Conservation (phyloP, 2,329 filamentous ascomycete species). For the Verticillium alfalfae region DNA sequence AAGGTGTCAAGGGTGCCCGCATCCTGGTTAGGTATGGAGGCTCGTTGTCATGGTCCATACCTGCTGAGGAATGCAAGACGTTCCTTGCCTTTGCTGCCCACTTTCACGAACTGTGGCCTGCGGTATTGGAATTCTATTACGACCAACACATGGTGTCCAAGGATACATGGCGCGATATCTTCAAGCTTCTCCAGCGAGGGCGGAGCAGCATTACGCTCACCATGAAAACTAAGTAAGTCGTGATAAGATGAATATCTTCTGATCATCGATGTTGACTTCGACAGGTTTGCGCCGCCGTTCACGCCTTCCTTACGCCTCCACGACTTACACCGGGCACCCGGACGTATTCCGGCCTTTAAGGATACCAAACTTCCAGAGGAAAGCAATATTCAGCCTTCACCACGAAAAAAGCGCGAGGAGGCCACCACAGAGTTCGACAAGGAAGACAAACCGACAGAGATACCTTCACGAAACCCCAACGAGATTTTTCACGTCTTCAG, state of each 20-base stretch:
- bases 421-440: background rate
- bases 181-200: conserved; percentile 4
- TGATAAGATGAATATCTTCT: background rate
- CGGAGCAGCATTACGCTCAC: conserved; percentile 15
- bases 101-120: conserved; percentile 37
- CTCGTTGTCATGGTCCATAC: conserved; percentile 30
- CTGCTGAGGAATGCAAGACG: conserved; percentile 30
- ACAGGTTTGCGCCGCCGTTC: conserved; percentile 6
- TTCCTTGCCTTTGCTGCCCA: conserved; percentile 38
- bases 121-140: conserved; percentile 27
- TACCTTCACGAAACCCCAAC: background rate
- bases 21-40: conserved; percentile 28
- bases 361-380: background rate
- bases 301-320: background rate
- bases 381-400: background rate
- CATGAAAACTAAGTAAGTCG: conserved; percentile 7
- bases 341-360: background rate
- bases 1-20: conserved; percentile 1
- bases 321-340: background rate
- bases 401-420: background rate
- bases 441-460: background rate
- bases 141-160: conserved; percentile 23
- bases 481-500: conserved; percentile 9
- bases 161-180: conserved; percentile 7
- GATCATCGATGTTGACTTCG: background rate